Base-by-base conservation (phyloP, 306 rosid genomes). In the Hippophae gyantsensis region DNA sequence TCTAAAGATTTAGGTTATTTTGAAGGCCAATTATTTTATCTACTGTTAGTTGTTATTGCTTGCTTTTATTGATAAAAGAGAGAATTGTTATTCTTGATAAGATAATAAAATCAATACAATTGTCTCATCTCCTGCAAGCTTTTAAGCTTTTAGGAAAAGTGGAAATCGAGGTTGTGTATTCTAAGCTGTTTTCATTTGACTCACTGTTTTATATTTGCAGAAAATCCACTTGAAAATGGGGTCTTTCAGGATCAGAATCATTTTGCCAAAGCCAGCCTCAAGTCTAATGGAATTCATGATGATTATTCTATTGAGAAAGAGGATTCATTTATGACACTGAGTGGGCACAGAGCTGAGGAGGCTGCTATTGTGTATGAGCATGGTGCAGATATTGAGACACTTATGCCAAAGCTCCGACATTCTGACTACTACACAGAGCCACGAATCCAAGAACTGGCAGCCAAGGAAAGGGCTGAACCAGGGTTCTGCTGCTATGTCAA, bases 321-420 rank as follows among this genome's bases (percentile, higher is more conserved):
- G 13, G 92, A 79, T 56, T 69, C 72, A 26, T 85, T 79, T 56
- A 88, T 69, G 89, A 92, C 96, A 13, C 79, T 88, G 41, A 80
- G 86, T 40, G 99, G 99, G 62, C 90, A 93, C 73, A 77, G 99
- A 76, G 97, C 95, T 25, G 97, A 97, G 56, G 99, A 93, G 78
- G 99, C 97, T 55, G 99, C 99, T 43, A 89, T 89, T 66, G 97
- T 79, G 10, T 93, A 93, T 56, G 99, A 93, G 76, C 95, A 93
- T 11, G 99, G 99, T 38, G 97, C 97, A 63, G 99, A 79, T 52
- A 81, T 93, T 50, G 97, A 93, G 84, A 89, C 99, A 54, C 74
- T 86, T 62, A 86, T 93, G 99, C 99, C 99, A 13, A 93, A 89
- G 86, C 89, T 93, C 55, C 81, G 95, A 1, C 84, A 70, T 8